phyloP scores from a whole-genome alignment of 148 eudicot genomes.

The Vaccinium macrocarpon region DNA sequence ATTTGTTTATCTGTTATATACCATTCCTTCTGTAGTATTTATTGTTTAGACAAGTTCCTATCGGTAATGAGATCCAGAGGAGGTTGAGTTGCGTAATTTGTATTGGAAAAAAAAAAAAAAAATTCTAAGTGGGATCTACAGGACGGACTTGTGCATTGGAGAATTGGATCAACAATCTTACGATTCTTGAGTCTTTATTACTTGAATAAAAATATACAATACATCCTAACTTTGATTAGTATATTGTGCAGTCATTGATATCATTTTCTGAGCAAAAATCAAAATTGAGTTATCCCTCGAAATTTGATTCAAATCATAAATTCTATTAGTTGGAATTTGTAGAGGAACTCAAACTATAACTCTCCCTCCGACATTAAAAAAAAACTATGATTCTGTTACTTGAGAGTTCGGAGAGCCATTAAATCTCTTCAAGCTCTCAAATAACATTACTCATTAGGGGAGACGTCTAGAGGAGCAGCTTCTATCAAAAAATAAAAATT shows the following conservation, averaged over 20 bases:
- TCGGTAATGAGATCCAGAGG: not conserved
- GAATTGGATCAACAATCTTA: not conserved
- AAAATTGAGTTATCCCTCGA: not conserved
- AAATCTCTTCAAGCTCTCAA: not conserved
- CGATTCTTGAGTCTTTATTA: not conserved
- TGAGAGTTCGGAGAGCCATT: not conserved
- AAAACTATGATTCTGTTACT: not conserved
- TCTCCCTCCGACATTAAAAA: not conserved
- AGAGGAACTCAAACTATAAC: not conserved
- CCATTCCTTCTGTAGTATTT: no score
- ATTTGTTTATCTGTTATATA: no score
- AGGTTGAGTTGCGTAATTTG: not conserved
- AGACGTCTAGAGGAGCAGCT: not conserved
- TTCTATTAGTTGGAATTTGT: not conserved
- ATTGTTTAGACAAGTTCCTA: not conserved
- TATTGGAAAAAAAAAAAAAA: not conserved
- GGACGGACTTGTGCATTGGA: not conserved
- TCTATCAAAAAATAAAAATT: not conserved
- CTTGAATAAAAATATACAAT: no score
- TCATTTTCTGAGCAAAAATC: not conserved
- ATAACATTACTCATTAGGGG: not conserved
- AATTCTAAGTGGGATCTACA: not conserved
- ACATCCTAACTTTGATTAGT: no score
- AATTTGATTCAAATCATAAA: not conserved
- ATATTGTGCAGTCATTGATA: not conserved